Evolutionary conservation across 495 filamentous ascomycete genomes (phyloP), one percentile per base, ranked within the genome.

Genomic region (Aspergillus bertholletiae): DNA sequence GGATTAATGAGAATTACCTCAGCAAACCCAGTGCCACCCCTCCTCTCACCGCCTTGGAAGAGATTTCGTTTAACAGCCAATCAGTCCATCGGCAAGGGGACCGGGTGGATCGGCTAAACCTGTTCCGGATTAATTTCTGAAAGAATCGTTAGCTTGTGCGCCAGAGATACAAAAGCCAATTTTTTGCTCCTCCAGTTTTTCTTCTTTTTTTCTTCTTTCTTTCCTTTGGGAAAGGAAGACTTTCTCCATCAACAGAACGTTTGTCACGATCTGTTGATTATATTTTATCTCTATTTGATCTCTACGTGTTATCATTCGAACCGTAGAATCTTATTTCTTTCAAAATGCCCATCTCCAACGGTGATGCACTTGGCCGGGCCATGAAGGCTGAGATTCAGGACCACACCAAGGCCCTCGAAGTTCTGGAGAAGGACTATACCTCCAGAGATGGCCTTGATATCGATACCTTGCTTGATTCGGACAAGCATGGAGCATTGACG

Each of bases 401-500:
- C 70, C 76, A 78, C 65, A 76, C 78, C 60, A 84, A 76, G 59
- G 95, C 95, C 52, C 67, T 92, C 49, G 85, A 95, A 68, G 75
- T 92, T 41, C 80, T 97, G 61, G 76, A 86, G 63, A 77, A 76
- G 48, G 82, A 89, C 47, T 97, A 96, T 67, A 53, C 78, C 28
- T 77, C 75, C 68, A 74, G 75, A 58, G 94, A 97, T 84, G 94
- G 94, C 55, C 83, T 99, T 56, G 85, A 88, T 70, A 84, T 89
- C 57, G 78, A 87, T 59, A 84, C 88, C 45, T 78, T 99, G 44
- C 79, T 97, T 54, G 89, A 97, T 75, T 90, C 93, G 44, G 88
- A 86, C 72, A 85, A 80, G 65, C 84, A 88, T 68, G 94, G 94
- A 56, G 94, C 94, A 54, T 79, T 99, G 71, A 97, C 94, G 47